Evolutionary conservation across 345 rosid species (phyloP), one percentile per base, ranked within the genome.

Genomic region (Lepidium africanum): DNA sequence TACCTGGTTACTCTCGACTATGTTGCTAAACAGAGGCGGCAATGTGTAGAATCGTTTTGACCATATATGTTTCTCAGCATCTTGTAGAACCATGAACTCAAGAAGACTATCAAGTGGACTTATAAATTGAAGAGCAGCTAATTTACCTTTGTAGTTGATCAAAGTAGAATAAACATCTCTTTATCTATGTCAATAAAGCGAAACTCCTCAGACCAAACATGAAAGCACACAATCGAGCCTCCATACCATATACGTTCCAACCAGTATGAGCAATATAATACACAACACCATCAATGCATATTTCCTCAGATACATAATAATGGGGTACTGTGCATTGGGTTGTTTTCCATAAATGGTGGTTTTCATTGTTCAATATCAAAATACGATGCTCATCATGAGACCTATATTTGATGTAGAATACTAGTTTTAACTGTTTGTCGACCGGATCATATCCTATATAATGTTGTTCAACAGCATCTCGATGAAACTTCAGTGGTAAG

Each of bases 81-180:
- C 55, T 17, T 47, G 13, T 7, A 62, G 4, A 33, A 30, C 33
- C 55, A 17, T 46, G 0, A 47, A 45, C 19, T 33, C 55, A 11
- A 61, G 40, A 10, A 7, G 52, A 0, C 32, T 27, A 4, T 27
- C 6, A 6, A 27, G 32, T 10, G 16, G 15, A 32, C 3, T 15
- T 2, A 13, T 10, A 11, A 15, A 57, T 16, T 6, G 15, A 11
- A 37, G 19, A 13, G 37, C 67, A 17, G 32, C 67, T 46, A 46
- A 46, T 35, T 46, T 62, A 62, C 67, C 54, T 12, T 46, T 62
- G 67, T 62, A 62, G 67, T 46, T 56, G 45, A 56, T 56, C 61
- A 56, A 19, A 17, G 45, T 38, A 9, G 39, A 16, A 46, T 2
- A 32, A 1, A 5, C 32, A 38, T 38, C 16, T 4, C 1, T 3